Evolutionary conservation across 2,329 filamentous ascomycete species (phyloP), one percentile per base, ranked within the genome.

Genomic region (Xylariaceae sp.): DNA sequence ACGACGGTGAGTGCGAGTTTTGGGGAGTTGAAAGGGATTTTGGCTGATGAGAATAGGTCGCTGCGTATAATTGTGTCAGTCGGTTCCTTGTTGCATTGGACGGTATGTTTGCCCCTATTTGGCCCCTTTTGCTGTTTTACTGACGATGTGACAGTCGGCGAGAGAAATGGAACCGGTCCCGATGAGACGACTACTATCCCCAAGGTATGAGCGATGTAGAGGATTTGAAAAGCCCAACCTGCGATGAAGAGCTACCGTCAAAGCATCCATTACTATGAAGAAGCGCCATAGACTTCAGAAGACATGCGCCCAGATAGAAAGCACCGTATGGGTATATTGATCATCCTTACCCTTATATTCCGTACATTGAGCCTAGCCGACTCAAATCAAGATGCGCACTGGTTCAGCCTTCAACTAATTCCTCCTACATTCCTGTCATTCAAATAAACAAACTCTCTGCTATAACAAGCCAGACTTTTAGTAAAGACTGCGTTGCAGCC

Each of bases 11-110:
- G 79, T 68, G 23, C 51, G 51, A 56, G 8, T 45, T 50, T 15
- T 2, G 23, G 23, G 23, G 23, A 30, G 23, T 30, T 30, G 17
- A 1, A 5, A 4, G 23, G 23, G 23, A 30, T 4, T 5, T 4
- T 5, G 23, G 23, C 23, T 30, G 4, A 30, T 30, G 23, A 30
- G 23, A 30, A 4, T 53, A 82, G 80, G 73, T 84, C 65, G 89
- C 88, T 10, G 85, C 84, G 57, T 95, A 95, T 72, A 95, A 95
- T 72, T 92, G 89, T 70, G 90, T 95, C 13, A 92, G 88, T 72
- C 82, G 90, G 35, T 92, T 95, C 67, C 73, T 95, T 65, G 90
- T 95, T 17, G 90, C 90, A 11, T 73, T 96, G 58, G 87, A 95
- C 75, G 89, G 84, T 86, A 75, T 73, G 82, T 76, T 13, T 18